These are phyloP conservation scores for Alternaria arbusti DNA, from an alignment of 2,329 filamentous ascomycete genomes.

Conservation along the genomic window DNA sequence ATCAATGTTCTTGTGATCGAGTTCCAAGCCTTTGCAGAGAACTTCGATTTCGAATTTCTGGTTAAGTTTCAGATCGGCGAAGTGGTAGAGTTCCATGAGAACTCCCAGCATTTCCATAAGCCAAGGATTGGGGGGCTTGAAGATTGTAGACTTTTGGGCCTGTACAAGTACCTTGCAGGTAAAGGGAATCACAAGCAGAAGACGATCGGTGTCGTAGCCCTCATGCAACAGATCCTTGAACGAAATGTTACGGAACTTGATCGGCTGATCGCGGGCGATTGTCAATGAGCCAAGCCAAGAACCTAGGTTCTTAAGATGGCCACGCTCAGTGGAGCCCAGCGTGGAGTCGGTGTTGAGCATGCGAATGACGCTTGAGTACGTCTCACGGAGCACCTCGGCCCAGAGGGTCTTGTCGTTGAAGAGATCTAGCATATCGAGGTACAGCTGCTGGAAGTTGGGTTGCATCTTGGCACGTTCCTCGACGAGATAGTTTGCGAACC, in stretches of 20 bases:
- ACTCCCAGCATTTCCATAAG: constrained; percentile 93
- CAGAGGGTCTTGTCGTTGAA: constrained; percentile 81
- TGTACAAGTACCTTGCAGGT: constrained; percentile 95
- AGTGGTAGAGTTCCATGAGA: constrained; percentile 91
- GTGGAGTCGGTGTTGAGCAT: constrained; percentile 91
- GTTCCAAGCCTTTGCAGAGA: constrained; percentile 85
- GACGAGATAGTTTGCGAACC: constrained; percentile 95
- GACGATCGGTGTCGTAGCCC: constrained; percentile 87
- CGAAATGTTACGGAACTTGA: constrained; percentile 94
- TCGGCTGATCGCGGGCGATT: constrained; percentile 90
- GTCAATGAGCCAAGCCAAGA: constrained; percentile 93
- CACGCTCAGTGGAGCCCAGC: constrained; percentile 82
- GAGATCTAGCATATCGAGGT: constrained; percentile 84
- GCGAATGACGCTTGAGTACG: constrained; percentile 82
- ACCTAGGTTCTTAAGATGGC: constrained; percentile 90
- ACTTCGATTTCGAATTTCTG: constrained; percentile 99
- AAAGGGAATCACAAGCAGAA: constrained; percentile 93
- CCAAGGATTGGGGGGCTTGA: constrained; percentile 96
- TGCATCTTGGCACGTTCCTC: constrained; percentile 97
- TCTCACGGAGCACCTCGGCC: constrained; percentile 90
- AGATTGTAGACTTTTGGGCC: constrained; percentile 83
- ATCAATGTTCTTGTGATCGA: constrained; percentile 93
- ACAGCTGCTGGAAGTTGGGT: constrained; percentile 93
- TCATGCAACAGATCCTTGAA: constrained; percentile 96
- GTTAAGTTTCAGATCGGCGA: constrained; percentile 91